Percentiles rank a stretch among this genome's conserved stretches.
Evolutionary conservation across 805 yeast genomes (phyloP).

Genomic region (Sungouiella blattae): DNA sequence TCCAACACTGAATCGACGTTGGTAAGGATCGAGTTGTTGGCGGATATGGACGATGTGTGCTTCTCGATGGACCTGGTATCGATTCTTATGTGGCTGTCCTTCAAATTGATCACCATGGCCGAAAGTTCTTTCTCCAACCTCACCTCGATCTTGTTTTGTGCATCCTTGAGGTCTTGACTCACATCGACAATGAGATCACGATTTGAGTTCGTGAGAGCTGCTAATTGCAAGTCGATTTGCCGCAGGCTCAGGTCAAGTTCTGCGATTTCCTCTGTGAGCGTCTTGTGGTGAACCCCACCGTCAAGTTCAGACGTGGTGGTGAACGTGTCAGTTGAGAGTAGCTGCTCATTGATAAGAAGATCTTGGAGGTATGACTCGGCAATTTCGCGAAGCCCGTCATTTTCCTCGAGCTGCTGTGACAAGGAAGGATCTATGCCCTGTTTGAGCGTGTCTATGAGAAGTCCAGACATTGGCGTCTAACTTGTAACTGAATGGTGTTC

Average conservation of each 20-base stretch:
- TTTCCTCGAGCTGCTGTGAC: slow-evolving; percentile 15
- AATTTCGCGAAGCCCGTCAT: slow-evolving; percentile 15
- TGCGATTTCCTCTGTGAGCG: slow-evolving; percentile 67
- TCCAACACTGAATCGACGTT: slow-evolving; percentile 73
- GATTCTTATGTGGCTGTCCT: background rate
- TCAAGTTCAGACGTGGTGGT: slow-evolving; percentile 32
- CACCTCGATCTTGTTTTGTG: slow-evolving; percentile 12
- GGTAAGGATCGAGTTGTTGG: slow-evolving; percentile 40
- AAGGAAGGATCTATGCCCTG: slow-evolving; percentile 24
- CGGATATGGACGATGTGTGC: slow-evolving; percentile 17
- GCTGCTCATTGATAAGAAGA: slow-evolving; percentile 46
- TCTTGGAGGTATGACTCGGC: slow-evolving; percentile 33
- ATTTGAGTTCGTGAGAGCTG: slow-evolving; percentile 34
- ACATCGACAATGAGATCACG: slow-evolving; percentile 47
- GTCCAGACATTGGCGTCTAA: slow-evolving; percentile 34
- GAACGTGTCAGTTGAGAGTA: slow-evolving; percentile 42
- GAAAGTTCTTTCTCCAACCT: slow-evolving; percentile 12
- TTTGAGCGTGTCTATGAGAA: slow-evolving; percentile 32
- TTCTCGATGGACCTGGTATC: slow-evolving; percentile 16
- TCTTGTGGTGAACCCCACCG: slow-evolving; percentile 15
- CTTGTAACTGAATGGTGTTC: too few species aligned
- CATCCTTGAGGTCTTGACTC: slow-evolving; percentile 28
- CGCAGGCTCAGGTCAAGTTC: slow-evolving; percentile 61
- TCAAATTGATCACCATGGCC: slow-evolving; percentile 4
- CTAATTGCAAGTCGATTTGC: slow-evolving; percentile 43